Evolutionary conservation across 148 eudicot genomes (phyloP).

Genomic region (Rhododendron ovatum): DNA sequence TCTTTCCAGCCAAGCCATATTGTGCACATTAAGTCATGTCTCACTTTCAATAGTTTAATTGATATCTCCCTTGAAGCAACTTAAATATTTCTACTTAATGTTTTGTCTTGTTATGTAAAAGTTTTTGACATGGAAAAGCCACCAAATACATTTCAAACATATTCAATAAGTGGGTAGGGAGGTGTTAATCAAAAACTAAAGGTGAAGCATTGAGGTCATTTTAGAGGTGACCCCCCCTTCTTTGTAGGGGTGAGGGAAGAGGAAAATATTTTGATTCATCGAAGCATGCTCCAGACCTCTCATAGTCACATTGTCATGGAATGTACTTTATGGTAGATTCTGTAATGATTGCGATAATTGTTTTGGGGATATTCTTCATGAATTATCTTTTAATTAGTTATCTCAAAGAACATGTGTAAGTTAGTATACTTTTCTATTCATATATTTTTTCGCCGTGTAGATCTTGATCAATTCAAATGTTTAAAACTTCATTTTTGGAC

Average conservation of each 20-base stretch:
- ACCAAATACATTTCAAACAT: conserved; percentile 8
- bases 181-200: neutral
- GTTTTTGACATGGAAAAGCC: neutral
- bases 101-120: conserved; percentile 9
- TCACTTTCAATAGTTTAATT: conserved; percentile 20
- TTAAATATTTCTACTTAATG: neutral
- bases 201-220: neutral
- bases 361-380: neutral
- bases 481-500: neutral
- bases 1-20: conserved; percentile 21
- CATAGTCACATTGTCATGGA: neutral
- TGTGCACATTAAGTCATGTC: conserved; percentile 16
- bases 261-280: neutral
- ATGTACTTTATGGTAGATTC: neutral
- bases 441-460: neutral
- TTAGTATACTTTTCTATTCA: neutral
- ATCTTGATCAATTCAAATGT: neutral
- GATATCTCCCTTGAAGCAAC: neutral
- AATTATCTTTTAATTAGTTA: neutral
- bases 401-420: neutral
- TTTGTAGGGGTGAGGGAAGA: neutral
- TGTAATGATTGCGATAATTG: neutral
- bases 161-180: neutral
- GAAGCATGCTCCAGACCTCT: neutral
- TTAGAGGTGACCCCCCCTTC: neutral